Conservation (phyloP, 805 yeast species). For the Yarrowia bubula region DNA sequence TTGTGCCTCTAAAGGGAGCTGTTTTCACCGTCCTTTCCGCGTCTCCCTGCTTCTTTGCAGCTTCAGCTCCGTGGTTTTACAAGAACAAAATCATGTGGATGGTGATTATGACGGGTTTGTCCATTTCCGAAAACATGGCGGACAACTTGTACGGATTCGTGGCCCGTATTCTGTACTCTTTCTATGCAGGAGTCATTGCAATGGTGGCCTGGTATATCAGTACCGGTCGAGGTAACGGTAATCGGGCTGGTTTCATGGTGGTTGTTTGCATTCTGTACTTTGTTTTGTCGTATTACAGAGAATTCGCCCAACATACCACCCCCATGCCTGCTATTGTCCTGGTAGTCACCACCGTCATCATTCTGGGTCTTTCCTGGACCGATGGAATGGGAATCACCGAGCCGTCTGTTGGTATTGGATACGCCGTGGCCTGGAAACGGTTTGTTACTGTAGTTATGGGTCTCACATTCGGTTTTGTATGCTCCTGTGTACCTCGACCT, state of each 20-base stretch:
- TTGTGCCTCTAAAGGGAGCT: slow-evolving; percentile 35
- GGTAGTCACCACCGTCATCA: slow-evolving; percentile 36
- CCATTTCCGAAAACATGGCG: slow-evolving; percentile 38
- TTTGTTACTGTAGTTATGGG: slow-evolving; percentile 40
- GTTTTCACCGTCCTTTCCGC: slow-evolving; percentile 32
- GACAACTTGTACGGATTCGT: slow-evolving; percentile 38
- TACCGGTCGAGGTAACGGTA: slow-evolving; percentile 39
- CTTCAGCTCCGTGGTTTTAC: slow-evolving; percentile 35
- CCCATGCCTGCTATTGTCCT: slow-evolving; percentile 38
- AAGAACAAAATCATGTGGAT: slow-evolving; percentile 37
- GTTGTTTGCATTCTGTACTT: slow-evolving; percentile 29
- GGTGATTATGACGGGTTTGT: slow-evolving; percentile 37
- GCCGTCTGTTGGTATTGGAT: slow-evolving; percentile 33
- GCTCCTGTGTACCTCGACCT: slow-evolving; percentile 39
- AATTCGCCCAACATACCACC: slow-evolving; percentile 35
- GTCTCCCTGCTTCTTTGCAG: slow-evolving; percentile 34
- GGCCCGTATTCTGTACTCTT: slow-evolving; percentile 36
- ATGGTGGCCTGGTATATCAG: slow-evolving; percentile 42
- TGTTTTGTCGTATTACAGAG: slow-evolving; percentile 33
- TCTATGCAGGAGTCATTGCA: slow-evolving; percentile 38
- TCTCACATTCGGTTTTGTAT: slow-evolving; percentile 36
- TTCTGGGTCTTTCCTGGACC: slow-evolving; percentile 39
- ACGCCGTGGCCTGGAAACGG: slow-evolving; percentile 39
- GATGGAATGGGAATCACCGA: background rate
- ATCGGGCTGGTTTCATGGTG: slow-evolving; percentile 38